phyloP scores from a whole-genome alignment of 2,329 filamentous ascomycete species.

The Tolypocladium nubicola region DNA sequence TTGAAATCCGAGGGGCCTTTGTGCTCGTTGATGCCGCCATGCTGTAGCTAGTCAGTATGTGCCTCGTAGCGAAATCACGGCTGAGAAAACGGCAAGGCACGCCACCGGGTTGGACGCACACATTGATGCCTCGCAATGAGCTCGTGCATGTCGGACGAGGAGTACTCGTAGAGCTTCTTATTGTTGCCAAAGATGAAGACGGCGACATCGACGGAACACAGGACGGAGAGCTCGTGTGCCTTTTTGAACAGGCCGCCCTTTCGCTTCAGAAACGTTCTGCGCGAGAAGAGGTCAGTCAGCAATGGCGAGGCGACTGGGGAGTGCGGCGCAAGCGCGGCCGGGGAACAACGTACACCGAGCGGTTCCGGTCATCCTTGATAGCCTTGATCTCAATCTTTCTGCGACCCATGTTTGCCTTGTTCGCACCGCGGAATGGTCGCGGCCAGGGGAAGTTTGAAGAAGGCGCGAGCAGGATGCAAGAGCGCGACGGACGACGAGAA shows the following conservation, averaged over 20 bases:
- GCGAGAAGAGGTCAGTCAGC: neutral
- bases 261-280: slow-evolving; percentile 92
- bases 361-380: slow-evolving; percentile 96
- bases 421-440: neutral
- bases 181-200: slow-evolving; percentile 98
- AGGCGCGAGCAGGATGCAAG: neutral
- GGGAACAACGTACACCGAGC: slow-evolving; percentile 69
- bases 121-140: slow-evolving; percentile 83
- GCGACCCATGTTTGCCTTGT: slow-evolving; percentile 62
- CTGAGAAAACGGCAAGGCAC: neutral
- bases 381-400: slow-evolving; percentile 99
- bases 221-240: slow-evolving; percentile 93
- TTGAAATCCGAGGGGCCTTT: slow-evolving; percentile 91
- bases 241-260: slow-evolving; percentile 99
- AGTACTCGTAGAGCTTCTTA: slow-evolving; percentile 98
- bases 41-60: slow-evolving; percentile 38
- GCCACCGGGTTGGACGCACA: slow-evolving; percentile 44
- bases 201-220: slow-evolving; percentile 96
- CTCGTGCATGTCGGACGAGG: slow-evolving; percentile 85
- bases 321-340: neutral
- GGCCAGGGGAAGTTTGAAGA: neutral
- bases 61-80: neutral
- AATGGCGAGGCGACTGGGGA: neutral
- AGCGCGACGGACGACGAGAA: neutral
- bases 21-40: slow-evolving; percentile 87